Base-by-base conservation (phyloP, 306 rosid species). In the Prinsepia uniflora region DNA sequence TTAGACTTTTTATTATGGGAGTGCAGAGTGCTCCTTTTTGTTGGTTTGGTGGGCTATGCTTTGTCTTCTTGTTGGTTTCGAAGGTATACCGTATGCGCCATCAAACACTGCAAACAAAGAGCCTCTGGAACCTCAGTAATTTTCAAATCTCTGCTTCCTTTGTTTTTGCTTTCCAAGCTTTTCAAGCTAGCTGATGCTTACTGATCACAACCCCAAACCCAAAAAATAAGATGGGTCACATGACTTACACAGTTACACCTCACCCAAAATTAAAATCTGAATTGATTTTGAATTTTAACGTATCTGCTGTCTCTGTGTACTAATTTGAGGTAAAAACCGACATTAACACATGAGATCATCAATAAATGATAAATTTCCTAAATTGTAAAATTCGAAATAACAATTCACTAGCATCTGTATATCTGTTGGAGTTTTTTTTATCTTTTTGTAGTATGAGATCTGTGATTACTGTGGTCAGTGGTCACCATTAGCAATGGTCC, bases 1-100 rank as follows among this genome's bases (percentile, higher is more conserved):
- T 52, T 74, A 36, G 12, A 13, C 1, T 54, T 0, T 14, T 12
- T 42, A 65, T 19, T 53, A 66, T 45, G 53, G 75, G 71, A 47
- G 22, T 49, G 53, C n/a, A 72, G 71, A 47, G 22, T 49, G 53
- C n/a, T 24, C 19, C 66, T 77, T 71, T 70, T 70, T 70, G 70
- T 58, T 68, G 75, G 85, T 72, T 87, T 44, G 92, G 96, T 85
- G 89, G 89, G 86, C 75, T 70, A 67, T 65, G 71, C 53, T 79
- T 79, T 90, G 96, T 92, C 91, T 82, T 81, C 24, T 85, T 79
- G 87, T 79, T 81, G 81, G 81, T 79, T 79, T 78, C 81, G 82
- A 71, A 85, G 88, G 86, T 72, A 76, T 68, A 71, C n/a, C n/a
- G n/a, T n/a, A n/a, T n/a, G n/a, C 80, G 87, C 81, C 71, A 79